Evolutionary conservation across 345 rosid genomes (phyloP).

Genomic region (Gossypium anomalum): DNA sequence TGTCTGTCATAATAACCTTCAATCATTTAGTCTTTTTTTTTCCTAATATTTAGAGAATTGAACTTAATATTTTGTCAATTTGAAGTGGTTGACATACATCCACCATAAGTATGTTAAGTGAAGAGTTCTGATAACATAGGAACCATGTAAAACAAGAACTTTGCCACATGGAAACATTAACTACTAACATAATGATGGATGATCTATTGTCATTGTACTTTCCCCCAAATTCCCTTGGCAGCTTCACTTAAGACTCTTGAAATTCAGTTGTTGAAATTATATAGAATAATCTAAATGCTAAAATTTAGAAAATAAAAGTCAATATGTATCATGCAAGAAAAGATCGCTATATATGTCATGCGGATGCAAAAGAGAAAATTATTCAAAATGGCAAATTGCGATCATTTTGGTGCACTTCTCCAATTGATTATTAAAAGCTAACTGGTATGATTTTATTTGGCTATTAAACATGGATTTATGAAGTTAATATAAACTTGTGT

Average conservation of each 20-base stretch:
- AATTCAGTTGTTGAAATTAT: background rate
- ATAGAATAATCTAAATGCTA: background rate
- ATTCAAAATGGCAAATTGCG: background rate
- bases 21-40: background rate
- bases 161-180: background rate
- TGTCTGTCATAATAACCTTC: background rate
- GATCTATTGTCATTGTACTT: background rate
- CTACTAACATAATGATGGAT: background rate
- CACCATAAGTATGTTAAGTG: background rate
- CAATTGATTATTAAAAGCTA: background rate
- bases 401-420: background rate
- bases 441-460: background rate
- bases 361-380: background rate
- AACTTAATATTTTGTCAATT: background rate
- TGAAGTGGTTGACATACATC: background rate
- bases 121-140: background rate
- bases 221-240: background rate
- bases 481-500: background rate
- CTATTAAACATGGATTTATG: background rate
- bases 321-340: background rate
- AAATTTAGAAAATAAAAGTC: background rate
- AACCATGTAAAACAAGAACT: background rate
- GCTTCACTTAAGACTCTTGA: background rate
- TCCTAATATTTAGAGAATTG: background rate
- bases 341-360: background rate